Evolutionary conservation across 2,329 filamentous ascomycete species (phyloP).

Genomic region (Colletotrichum karsti): DNA sequence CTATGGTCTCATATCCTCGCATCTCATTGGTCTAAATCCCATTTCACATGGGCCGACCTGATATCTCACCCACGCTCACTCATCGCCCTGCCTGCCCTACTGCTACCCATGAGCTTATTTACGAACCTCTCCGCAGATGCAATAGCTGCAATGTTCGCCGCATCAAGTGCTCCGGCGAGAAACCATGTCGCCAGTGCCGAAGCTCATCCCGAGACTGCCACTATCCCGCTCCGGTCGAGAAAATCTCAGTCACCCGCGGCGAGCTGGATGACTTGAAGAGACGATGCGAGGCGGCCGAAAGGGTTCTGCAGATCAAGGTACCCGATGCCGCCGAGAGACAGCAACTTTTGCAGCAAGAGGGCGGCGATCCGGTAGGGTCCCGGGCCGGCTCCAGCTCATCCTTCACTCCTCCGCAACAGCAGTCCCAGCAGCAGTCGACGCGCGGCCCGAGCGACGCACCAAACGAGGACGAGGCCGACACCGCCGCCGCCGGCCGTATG

Average conservation of each 20-base stretch:
- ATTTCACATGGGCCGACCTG: background rate
- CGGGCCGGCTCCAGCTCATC: slow-evolving; percentile 24
- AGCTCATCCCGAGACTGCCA: slow-evolving; percentile 53
- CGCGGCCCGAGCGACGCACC: background rate
- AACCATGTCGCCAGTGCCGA: slow-evolving; percentile 56
- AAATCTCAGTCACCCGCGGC: slow-evolving; percentile 49
- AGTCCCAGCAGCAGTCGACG: slow-evolving; percentile 3
- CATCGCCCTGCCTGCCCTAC: background rate
- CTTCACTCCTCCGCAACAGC: slow-evolving; percentile 32
- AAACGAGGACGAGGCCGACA: slow-evolving; percentile 29
- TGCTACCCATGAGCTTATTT: background rate
- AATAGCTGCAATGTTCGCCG: slow-evolving; percentile 62
- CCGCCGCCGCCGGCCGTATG: slow-evolving; percentile 43
- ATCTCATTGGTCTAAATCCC: background rate
- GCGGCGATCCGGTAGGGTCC: slow-evolving; percentile 30
- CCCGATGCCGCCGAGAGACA: slow-evolving; percentile 44
- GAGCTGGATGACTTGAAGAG: slow-evolving; percentile 51
- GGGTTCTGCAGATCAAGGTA: slow-evolving; percentile 44
- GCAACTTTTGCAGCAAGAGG: slow-evolving; percentile 39
- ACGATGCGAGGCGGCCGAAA: slow-evolving; percentile 50
- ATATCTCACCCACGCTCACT: background rate
- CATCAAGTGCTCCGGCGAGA: slow-evolving; percentile 60
- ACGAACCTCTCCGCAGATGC: slow-evolving; percentile 46
- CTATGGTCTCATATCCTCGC: background rate
- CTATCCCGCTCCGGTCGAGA: slow-evolving; percentile 55